phyloP scores from a whole-genome alignment of 495 filamentous ascomycete species.

The Talaromyces ruber region DNA sequence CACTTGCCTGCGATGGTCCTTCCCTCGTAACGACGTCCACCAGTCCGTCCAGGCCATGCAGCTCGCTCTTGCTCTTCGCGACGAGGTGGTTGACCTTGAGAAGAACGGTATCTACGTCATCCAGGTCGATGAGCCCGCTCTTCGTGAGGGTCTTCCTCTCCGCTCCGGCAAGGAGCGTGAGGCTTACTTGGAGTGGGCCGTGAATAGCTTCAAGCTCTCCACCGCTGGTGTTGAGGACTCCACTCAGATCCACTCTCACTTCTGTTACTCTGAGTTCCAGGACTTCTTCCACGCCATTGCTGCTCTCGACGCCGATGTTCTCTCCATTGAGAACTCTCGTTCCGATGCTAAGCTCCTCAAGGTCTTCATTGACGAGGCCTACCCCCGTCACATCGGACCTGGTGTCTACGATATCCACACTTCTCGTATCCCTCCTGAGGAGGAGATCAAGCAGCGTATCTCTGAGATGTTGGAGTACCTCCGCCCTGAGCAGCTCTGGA shows the following conservation, averaged over 20 bases:
- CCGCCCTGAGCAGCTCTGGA: conserved; percentile 92
- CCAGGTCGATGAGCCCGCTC: conserved; percentile 97
- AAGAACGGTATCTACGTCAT: conserved; percentile 92
- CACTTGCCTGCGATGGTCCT: conserved; percentile 97
- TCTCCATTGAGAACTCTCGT: conserved; percentile 99
- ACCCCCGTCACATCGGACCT: conserved; percentile 94
- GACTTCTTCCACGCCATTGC: conserved; percentile 99
- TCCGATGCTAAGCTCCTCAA: conserved; percentile 97
- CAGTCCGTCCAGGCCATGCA: conserved; percentile 98
- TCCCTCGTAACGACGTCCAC: conserved; percentile 98
- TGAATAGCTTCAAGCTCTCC: conserved; percentile 91
- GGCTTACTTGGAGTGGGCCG: conserved; percentile 92
- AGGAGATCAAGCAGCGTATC: conserved; percentile 96
- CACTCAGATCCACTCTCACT: conserved; percentile 99
- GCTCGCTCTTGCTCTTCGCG: conserved; percentile 93
- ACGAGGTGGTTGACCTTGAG: conserved; percentile 97
- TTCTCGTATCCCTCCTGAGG: conserved; percentile 85
- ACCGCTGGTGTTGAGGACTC: conserved; percentile 83
- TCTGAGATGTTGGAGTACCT: conserved; percentile 95
- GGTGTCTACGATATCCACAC: conserved; percentile 99
- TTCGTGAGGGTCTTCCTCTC: conserved; percentile 97
- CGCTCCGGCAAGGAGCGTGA: conserved; percentile 85
- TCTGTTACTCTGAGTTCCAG: conserved; percentile 99
- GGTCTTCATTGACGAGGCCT: conserved; percentile 94
- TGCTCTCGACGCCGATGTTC: conserved; percentile 93